Base-by-base conservation (phyloP, 371 early-diverging fungal genomes). In the Funneliformis caledonium region DNA sequence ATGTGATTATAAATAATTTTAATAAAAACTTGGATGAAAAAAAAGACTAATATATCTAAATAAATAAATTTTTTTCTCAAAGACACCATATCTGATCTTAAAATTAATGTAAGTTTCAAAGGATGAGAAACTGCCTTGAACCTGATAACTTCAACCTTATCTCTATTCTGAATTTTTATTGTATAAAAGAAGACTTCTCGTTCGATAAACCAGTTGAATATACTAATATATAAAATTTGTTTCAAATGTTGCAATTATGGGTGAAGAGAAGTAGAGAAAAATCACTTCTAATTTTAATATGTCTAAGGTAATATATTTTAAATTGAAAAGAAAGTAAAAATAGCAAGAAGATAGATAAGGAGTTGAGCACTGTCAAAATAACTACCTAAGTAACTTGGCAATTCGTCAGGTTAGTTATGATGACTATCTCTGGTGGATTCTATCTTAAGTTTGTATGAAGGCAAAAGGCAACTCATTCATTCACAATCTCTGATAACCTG, bases 381-480 rank as follows among this genome's bases (percentile, higher is more conserved):
- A 72, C 43, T 6, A 72, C 72, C 45, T 72, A 70, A 72, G 45
- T 16, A 0, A 50, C 45, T 50, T 26, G 65, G 10, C 14, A 43
- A 72, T 16, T 2, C 12, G 12, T 72, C 50, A 72, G 72, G 26
- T 37, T 69, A 69, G 70, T 69, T 69, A 72, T 1, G 2, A 11
- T 2, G 47, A 7, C 47, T 72, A 45, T 22, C 52, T 72, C 45
- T 43, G 7, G 62, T 76, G 47, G 45, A 33, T 33, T 62, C 59
- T n/a, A 19, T 72, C 4, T 62, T 62, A 76, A 62, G n/a, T 76
- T 56, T 76, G 62, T 26, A 33, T 76, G 76, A 76, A 76, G 76
- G 64, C 62, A 42, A 76, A 31, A 62, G 42, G 26, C 8, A 76
- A 62, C 45, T 6, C 62, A 45, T 76, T 76, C 62, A 62, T 76